These are phyloP conservation scores for Cyberlindnera amylophila DNA, from an alignment of 805 yeast genomes.

Conservation along the genomic window DNA sequence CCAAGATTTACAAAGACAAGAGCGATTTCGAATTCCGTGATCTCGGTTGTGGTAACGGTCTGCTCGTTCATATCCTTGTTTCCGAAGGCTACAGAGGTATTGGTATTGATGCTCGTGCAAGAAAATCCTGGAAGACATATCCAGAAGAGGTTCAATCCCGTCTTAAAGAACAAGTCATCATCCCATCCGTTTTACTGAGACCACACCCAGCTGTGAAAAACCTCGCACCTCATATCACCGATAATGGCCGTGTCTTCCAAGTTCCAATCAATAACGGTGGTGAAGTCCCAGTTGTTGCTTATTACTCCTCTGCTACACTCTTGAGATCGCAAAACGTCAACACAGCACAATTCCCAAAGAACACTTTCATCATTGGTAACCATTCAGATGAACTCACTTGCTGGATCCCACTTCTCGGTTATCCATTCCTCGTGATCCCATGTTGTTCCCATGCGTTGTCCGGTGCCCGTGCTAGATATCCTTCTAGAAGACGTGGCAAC, in stretches of 20 bases:
- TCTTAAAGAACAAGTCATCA: conserved; percentile 71
- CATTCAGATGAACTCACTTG: conserved; percentile 94
- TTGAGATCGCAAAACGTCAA: conserved; percentile 52
- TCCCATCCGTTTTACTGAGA: conserved; percentile 70
- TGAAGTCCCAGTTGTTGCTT: conserved; percentile 45
- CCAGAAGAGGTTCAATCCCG: conserved; percentile 58
- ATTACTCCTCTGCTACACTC: conserved; percentile 41
- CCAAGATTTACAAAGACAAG: conserved; percentile 38
- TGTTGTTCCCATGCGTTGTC: conserved; percentile 88
- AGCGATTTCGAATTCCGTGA: conserved; percentile 70
- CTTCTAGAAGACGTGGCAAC: conserved; percentile 35
- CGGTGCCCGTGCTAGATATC: conserved; percentile 70
- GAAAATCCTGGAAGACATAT: conserved; percentile 83
- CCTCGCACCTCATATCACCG: conserved; percentile 49
- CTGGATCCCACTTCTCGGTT: conserved; percentile 88
- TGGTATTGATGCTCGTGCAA: conserved; percentile 85
- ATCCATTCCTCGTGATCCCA: conserved; percentile 88
- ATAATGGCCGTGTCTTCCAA: conserved; percentile 60
- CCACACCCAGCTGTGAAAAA: conserved; percentile 62
- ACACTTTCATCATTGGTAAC: conserved; percentile 86
- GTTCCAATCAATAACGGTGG: conserved; percentile 31
- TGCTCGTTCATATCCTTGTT: conserved; percentile 67
- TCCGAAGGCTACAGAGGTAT: conserved; percentile 78
- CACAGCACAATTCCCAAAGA: conserved; percentile 59
- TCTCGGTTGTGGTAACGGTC: conserved; percentile 93